These are phyloP conservation scores for Exserohilum rostratum DNA, from an alignment of 2,329 filamentous ascomycete genomes.

Conservation along the genomic window DNA sequence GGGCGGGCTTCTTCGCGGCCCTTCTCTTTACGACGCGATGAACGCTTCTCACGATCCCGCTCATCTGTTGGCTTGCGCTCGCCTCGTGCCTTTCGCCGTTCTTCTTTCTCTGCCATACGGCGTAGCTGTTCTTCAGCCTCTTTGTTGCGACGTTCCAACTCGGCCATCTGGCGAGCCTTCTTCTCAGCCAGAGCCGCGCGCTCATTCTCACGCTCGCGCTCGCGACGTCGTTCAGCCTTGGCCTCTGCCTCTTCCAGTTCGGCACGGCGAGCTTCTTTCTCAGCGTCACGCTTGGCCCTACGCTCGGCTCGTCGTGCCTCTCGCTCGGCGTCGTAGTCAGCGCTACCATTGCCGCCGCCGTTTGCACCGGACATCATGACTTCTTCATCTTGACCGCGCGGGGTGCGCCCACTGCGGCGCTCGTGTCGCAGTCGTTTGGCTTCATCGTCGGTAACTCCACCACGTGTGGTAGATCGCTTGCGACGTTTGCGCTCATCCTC, in stretches of 20 bases:
- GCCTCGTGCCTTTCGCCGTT: slow-evolving; percentile 39
- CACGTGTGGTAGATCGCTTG: slow-evolving; percentile 46
- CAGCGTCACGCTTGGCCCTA: slow-evolving; percentile 41
- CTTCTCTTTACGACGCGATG: slow-evolving; percentile 45
- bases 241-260: slow-evolving; percentile 46
- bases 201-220: slow-evolving; percentile 47
- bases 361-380: slow-evolving; percentile 34
- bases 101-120: slow-evolving; percentile 49
- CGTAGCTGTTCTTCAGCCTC: slow-evolving; percentile 48
- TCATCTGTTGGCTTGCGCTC: slow-evolving; percentile 42
- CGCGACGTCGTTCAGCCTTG: slow-evolving; percentile 46
- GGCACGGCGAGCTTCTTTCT: slow-evolving; percentile 42
- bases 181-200: slow-evolving; percentile 42
- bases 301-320: slow-evolving; percentile 48
- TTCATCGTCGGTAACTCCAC: slow-evolving; percentile 45
- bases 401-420: slow-evolving; percentile 42
- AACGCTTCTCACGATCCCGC: slow-evolving; percentile 42
- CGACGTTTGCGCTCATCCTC: slow-evolving; percentile 47
- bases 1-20: slow-evolving; percentile 39
- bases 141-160: slow-evolving; percentile 47
- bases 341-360: slow-evolving; percentile 35
- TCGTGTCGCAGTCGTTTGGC: slow-evolving; percentile 46
- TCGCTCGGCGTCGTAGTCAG: slow-evolving; percentile 42
- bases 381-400: slow-evolving; percentile 34
- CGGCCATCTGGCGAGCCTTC: slow-evolving; percentile 46